Conservation (phyloP, 1,284 basidiomycete species). For the Golubevia pallescens region DNA sequence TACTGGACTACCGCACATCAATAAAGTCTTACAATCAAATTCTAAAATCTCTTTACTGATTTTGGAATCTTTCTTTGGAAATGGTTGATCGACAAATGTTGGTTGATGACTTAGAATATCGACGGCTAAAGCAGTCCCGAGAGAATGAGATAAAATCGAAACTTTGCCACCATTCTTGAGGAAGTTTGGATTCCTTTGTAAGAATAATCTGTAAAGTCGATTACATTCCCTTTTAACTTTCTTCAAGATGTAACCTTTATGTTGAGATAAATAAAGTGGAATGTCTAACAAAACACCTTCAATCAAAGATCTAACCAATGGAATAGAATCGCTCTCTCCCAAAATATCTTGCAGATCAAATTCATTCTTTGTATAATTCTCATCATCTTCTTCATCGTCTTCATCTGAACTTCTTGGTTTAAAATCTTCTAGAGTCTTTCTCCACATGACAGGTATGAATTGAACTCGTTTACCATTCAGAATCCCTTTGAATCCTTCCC, state of each 20-base stretch:
- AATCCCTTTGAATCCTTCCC: constrained; percentile 28
- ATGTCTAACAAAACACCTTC: constrained; percentile 53
- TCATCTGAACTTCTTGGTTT: constrained; percentile 12
- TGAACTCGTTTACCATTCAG: constrained; percentile 39
- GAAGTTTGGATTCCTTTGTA: constrained; percentile 36
- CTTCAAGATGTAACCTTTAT: constrained; percentile 34
- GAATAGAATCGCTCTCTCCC: constrained; percentile 18
- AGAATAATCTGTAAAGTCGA: constrained; percentile 47
- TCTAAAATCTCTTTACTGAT: constrained; percentile 19
- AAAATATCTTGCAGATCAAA: constrained; percentile 44
- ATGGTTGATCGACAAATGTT: constrained; percentile 24
- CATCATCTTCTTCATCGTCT: constrained; percentile 15
- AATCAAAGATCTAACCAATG: constrained; percentile 15
- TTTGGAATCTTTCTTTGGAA: constrained; percentile 1
- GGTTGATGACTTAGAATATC: constrained; percentile 52
- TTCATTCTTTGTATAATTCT: constrained; percentile 31
- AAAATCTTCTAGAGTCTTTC: constrained; percentile 40
- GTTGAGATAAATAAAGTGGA: constrained; percentile 55
- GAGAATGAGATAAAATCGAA: constrained; percentile 45
- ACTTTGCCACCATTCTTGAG: constrained; percentile 29
- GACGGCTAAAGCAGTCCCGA: constrained; percentile 46
- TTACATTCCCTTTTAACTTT: constrained; percentile 40
- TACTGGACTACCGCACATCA: constrained; percentile 46
- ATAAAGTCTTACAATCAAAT: constrained; percentile 48
- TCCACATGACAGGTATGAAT: constrained; percentile 52